phyloP scores from a whole-genome alignment of 495 filamentous ascomycete genomes.

The Aspergillus homomorphus region DNA sequence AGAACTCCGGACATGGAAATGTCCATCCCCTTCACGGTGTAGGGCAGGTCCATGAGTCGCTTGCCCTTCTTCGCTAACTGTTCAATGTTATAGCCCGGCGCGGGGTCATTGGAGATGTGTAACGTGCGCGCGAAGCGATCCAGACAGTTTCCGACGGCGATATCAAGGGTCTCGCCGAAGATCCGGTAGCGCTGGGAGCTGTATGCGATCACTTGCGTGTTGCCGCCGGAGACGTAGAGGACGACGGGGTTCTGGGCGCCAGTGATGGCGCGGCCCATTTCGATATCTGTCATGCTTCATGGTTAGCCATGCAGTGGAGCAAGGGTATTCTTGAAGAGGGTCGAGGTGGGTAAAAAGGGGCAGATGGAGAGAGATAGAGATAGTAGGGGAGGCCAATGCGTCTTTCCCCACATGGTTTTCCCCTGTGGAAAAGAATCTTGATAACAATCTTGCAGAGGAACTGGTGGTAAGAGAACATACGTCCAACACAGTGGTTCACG shows the following conservation, averaged over 20 bases:
- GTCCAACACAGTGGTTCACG: conserved; percentile 96
- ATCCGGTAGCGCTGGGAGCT: conserved; percentile 91
- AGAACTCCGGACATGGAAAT: conserved; percentile 92
- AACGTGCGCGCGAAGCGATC: conserved; percentile 93
- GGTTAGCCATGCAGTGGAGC: not conserved
- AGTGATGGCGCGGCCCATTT: conserved; percentile 96
- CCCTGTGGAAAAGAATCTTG: not conserved
- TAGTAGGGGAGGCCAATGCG: not conserved
- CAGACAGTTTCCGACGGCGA: conserved; percentile 95
- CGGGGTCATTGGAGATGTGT: conserved; percentile 89
- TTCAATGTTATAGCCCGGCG: conserved; percentile 97
- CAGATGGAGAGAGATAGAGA: not conserved
- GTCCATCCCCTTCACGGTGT: conserved; percentile 98
- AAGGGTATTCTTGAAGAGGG: not conserved
- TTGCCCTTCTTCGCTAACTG: conserved; percentile 81
- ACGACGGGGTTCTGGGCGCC: conserved; percentile 90
- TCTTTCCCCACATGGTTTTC: not conserved
- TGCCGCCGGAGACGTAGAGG: conserved; percentile 92
- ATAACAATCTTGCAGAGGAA: not conserved
- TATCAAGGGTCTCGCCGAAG: conserved; percentile 96
- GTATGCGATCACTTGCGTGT: conserved; percentile 98
- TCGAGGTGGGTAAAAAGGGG: not conserved
- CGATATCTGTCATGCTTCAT: conserved; percentile 58
- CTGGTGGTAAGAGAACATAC: conserved; percentile 41
- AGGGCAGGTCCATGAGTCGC: conserved; percentile 81